Evolutionary conservation across 164 flowering plant genomes (phyloP).

Genomic region (Akebia trifoliata): DNA sequence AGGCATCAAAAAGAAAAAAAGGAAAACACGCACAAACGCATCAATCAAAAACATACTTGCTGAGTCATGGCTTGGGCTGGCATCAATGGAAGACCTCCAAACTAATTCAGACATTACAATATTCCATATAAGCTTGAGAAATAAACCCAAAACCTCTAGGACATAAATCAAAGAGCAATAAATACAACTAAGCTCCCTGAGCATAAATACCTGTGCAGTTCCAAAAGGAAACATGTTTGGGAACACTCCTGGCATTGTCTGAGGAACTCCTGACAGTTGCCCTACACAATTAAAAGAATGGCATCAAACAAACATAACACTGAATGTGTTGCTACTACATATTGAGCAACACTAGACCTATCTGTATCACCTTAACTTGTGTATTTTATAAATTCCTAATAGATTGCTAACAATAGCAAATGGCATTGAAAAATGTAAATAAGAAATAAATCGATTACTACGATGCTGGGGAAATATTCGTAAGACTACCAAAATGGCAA

Average conservation of each 20-base stretch:
- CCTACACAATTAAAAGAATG: conserved; percentile 31
- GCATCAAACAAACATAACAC: conserved; percentile 5
- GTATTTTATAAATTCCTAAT: conserved; percentile 8
- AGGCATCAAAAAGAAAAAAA: background rate
- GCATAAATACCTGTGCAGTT: conserved; percentile 39
- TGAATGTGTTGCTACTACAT: conserved; percentile 5
- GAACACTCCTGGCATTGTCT: conserved; percentile 40
- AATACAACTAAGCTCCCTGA: background rate
- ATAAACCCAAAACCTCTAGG: background rate
- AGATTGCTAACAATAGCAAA: conserved; percentile 28
- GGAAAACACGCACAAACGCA: background rate
- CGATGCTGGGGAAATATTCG: conserved; percentile 46
- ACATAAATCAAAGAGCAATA: background rate
- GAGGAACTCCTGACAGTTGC: conserved; percentile 43
- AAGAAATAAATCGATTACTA: conserved; percentile 44
- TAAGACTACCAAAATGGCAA: conserved; percentile 59
- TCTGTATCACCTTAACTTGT: background rate
- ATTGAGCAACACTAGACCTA: conserved; percentile 14
- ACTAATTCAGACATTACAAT: conserved; percentile 22
- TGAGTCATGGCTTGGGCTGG: conserved; percentile 75
- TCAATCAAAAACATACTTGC: conserved; percentile 40
- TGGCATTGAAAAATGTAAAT: conserved; percentile 24
- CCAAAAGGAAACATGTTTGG: conserved; percentile 56
- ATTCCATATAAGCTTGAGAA: background rate
- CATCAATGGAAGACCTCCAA: conserved; percentile 52